Base-by-base conservation (phyloP, 1,139 yeast genomes). In the Scheffersomyces quercinus region DNA sequence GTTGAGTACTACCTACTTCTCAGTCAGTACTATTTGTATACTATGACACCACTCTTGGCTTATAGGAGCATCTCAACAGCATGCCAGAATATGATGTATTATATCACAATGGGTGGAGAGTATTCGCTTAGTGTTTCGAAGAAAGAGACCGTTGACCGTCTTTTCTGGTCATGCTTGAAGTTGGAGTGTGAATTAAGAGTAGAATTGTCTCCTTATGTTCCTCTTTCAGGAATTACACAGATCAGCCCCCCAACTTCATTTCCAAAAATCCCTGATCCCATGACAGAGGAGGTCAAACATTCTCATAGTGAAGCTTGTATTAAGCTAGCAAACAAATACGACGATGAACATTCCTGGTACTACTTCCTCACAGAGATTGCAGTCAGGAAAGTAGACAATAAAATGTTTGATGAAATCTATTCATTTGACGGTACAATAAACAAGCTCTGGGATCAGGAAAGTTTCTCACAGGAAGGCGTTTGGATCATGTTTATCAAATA, bases 361-460 rank as follows among this genome's bases (percentile, higher is more conserved):
- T 76, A 59, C 48, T 75, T 68, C 48, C 56, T 76, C 36, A 75
- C 81, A 0, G 81, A 76, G 50, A 64, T 75, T n/a, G 78, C 78
- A 0, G 67, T 74, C 7, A 55, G 81, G 30, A 75, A 73, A 50
- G 64, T 75, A 6, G 79, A 75, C 48, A 76, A 76, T 54, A 63
- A 62, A 34, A 59, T 76, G 58, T 64, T 62, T 45, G 73, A 74
- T 52, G 78, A 75, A 28, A 53, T 71, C 13, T 73, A 56, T 47
- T 52, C 65, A 1, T 50, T 50, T 26, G 61, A 58, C 10, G 45
- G 52, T 10, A 43, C 34, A 4, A 29, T 46, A 3, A 43, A 49
- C 9, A 42, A 45, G 11, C 31, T 45, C 6, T 69, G 75, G 75
- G 72, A 68, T 42, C 55, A 53, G 33, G 58, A 55, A 1, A 43